A percentile compares a stretch with the other conserved stretches of the same genome.
Conservation (phyloP, 352 stramenopile species). For the Phytophthora agathidicida region DNA sequence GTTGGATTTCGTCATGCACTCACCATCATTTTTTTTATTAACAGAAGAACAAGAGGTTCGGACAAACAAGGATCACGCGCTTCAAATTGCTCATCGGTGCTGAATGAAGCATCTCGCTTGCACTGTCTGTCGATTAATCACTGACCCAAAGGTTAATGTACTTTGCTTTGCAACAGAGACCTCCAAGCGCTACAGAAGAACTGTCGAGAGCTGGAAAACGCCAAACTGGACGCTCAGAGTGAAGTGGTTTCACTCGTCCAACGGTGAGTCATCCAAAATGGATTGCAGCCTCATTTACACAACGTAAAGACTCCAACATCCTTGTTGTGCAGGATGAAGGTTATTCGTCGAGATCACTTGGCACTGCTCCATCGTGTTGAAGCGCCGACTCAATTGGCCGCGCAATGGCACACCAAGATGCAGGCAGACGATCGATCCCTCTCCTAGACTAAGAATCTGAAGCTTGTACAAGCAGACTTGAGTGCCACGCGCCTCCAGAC, state of each 20-base stretch:
- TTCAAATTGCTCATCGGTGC: slow-evolving; percentile 37
- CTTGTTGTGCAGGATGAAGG: slow-evolving; percentile 28
- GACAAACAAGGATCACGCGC: slow-evolving; percentile 29
- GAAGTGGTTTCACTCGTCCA: slow-evolving; percentile 31
- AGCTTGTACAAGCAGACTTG: slow-evolving; percentile 7
- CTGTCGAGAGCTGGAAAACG: slow-evolving; percentile 31
- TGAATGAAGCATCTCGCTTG: neutral
- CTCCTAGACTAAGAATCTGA: slow-evolving; percentile 4
- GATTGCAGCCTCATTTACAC: no score
- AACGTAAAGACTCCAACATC: no score
- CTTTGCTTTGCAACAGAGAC: slow-evolving; percentile 13
- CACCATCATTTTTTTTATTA: neutral
- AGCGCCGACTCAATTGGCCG: slow-evolving; percentile 19
- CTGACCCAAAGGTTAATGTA: neutral
- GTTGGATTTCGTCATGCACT: neutral
- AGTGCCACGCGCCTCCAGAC: slow-evolving; percentile 10
- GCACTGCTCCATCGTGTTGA: slow-evolving; percentile 29
- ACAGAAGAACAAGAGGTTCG: slow-evolving; percentile 28
- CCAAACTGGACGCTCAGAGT: slow-evolving; percentile 34
- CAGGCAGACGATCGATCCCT: slow-evolving; percentile 3
- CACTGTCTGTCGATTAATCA: slow-evolving; percentile 1
- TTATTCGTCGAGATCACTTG: slow-evolving; percentile 33
- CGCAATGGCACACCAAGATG: slow-evolving; percentile 25
- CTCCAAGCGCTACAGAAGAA: slow-evolving; percentile 33
- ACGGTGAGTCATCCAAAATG: slow-evolving; percentile 14